phyloP scores from a whole-genome alignment of 2,329 filamentous ascomycete genomes.

The Sporothrix variecibatus region DNA sequence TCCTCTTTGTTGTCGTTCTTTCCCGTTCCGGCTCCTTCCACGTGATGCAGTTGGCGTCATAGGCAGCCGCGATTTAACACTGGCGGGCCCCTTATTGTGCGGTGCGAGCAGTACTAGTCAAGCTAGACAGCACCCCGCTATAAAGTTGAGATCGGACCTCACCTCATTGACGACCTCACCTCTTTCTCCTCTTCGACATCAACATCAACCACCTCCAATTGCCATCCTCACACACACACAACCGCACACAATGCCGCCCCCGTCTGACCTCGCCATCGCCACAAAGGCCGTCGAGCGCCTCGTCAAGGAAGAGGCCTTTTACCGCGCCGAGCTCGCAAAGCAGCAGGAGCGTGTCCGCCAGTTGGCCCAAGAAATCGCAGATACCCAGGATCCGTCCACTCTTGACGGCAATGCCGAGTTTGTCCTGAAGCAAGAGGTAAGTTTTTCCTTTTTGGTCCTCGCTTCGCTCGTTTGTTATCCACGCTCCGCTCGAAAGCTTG shows the following conservation, averaged over 20 bases:
- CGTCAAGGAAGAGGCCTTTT: conserved; percentile 87
- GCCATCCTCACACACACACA: neutral
- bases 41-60: conserved; percentile 15
- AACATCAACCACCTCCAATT: neutral
- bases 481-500: neutral
- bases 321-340: conserved; percentile 79
- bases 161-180: neutral
- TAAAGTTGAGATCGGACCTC: neutral
- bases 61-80: conserved; percentile 3
- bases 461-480: conserved; percentile 2
- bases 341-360: conserved; percentile 72
- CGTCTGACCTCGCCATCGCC: conserved; percentile 74
- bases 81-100: neutral
- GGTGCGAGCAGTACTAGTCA: neutral
- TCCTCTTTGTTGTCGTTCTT: neutral
- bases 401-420: conserved; percentile 76
- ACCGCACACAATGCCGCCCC: conserved; percentile 67
- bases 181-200: neutral
- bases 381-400: conserved; percentile 45
- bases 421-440: conserved; percentile 82
- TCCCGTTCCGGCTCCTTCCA: neutral
- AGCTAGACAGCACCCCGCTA: conserved; percentile 4
- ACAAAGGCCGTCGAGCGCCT: conserved; percentile 79
- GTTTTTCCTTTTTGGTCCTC: conserved; percentile 32
- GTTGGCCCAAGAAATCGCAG: conserved; percentile 61